phyloP scores from a whole-genome alignment of 2,329 filamentous ascomycete species.

The Penicillium sp. region DNA sequence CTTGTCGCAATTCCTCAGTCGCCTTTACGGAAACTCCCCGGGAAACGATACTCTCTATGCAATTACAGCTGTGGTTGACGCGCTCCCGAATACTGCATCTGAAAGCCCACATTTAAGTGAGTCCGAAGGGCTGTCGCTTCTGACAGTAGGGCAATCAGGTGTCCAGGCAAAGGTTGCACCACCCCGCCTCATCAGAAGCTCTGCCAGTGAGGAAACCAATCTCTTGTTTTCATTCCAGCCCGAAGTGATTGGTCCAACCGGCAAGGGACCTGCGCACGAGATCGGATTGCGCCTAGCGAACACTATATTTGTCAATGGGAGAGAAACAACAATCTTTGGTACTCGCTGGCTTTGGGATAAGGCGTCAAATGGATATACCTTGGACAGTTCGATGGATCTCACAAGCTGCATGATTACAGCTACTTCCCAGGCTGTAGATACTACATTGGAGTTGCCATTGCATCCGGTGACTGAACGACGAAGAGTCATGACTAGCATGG shows the following conservation, averaged over 20 bases:
- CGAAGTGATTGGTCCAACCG: neutral
- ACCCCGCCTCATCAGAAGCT: constrained; percentile 30
- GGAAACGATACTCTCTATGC: constrained; percentile 25
- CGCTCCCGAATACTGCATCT: constrained; percentile 28
- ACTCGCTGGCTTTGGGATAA: constrained; percentile 36
- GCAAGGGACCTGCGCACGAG: constrained; percentile 25
- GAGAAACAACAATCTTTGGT: constrained; percentile 41
- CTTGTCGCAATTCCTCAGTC: constrained; percentile 32
- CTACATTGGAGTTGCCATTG: constrained; percentile 35
- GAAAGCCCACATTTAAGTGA: constrained; percentile 15
- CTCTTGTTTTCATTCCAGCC: constrained; percentile 32
- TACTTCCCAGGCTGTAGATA: constrained; percentile 14
- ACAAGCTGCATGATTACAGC: constrained; percentile 33
- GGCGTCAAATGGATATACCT: constrained; percentile 19
- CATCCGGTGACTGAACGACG: constrained; percentile 39
- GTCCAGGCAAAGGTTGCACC: constrained; percentile 34
- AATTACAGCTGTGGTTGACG: constrained; percentile 40
- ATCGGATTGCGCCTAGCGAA: constrained; percentile 44
- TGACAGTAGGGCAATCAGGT: constrained; percentile 27
- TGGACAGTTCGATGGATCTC: constrained; percentile 33
- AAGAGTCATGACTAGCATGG: constrained; percentile 44
- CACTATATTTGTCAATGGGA: constrained; percentile 44
- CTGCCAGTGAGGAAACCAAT: constrained; percentile 34
- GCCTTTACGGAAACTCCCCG: constrained; percentile 23
- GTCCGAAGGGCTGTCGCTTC: constrained; percentile 38